These are phyloP conservation scores for Cicer pinnatifidum DNA, from an alignment of 306 rosid genomes.

Conservation along the genomic window DNA sequence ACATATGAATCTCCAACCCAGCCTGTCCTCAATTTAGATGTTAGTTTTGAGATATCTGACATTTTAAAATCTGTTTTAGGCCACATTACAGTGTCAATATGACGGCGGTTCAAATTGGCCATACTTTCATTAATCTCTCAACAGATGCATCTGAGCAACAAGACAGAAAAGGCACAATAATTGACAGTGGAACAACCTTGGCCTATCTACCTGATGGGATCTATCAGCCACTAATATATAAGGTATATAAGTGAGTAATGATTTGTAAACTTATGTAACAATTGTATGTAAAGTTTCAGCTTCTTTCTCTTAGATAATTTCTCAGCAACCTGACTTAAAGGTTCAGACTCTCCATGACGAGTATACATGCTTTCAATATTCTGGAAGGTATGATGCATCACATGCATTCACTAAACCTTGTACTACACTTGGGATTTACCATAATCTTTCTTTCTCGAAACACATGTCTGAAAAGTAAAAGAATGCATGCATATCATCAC, in stretches of 20 bases:
- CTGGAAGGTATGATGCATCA: constrained; percentile 66
- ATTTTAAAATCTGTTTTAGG: constrained; percentile 57
- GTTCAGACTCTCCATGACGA: constrained; percentile 83
- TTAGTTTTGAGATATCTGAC: constrained; percentile 39
- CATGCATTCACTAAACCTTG: constrained; percentile 22
- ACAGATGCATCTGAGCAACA: constrained; percentile 66
- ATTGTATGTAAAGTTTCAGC: constrained; percentile 38
- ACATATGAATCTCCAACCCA: too few species aligned
- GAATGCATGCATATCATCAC: constrained; percentile 13
- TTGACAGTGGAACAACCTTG: constrained; percentile 98
- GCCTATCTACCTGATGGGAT: constrained; percentile 94
- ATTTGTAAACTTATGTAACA: constrained; percentile 34
- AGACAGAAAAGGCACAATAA: constrained; percentile 83
- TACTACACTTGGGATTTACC: constrained; percentile 14
- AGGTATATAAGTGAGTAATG: constrained; percentile 52
- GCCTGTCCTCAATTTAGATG: not conserved
- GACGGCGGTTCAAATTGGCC: constrained; percentile 93
- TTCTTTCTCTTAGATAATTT: constrained; percentile 62
- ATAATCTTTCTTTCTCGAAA: constrained; percentile 34
- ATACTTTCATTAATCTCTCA: constrained; percentile 58
- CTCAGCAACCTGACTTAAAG: constrained; percentile 72
- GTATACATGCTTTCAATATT: constrained; percentile 89
- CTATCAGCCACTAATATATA: constrained; percentile 73
- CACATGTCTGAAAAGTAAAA: constrained; percentile 15
- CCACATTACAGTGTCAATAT: constrained; percentile 89